Evolutionary conservation across 2,329 filamentous ascomycete genomes (phyloP), one percentile per base, ranked within the genome.

Genomic region (Davidsoniella neocaledoniae): DNA sequence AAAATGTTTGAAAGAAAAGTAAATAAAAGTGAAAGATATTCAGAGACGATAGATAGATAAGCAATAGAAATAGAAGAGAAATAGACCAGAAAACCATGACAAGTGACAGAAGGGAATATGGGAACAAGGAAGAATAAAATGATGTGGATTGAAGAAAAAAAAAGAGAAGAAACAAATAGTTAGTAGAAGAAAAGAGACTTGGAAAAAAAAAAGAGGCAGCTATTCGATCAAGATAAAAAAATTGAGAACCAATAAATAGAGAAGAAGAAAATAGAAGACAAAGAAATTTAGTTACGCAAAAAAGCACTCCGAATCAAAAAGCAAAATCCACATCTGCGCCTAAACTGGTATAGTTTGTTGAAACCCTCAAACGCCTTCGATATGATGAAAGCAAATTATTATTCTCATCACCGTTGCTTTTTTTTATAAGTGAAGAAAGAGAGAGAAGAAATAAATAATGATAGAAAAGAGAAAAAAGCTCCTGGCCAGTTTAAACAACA

Each of bases 331-430:
- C 49, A 43, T 43, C 49, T 48, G 49, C 40, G 45, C 49, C 49
- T 46, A 51, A 48, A n/a, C 55, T 63, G 62, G 61, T 63, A 64
- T 63, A 63, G 54, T 59, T 59, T 57, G 58, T 61, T 53, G 63
- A 63, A 64, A 63, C 62, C 61, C 61, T 61, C 54, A 54, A 56
- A n/a, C 58, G 51, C 56, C 55, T 44, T 56, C 48, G 47, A 53
- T 50, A 49, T 54, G 47, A 53, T 54, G 45, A 53, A 49, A 50
- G 47, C 48, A 49, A 49, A 48, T 46, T 50, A 43, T 36, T 54
- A 46, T 53, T 43, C 48, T 50, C 49, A 51, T 51, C 44, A 51
- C 47, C 49, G 43, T 51, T 51, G 44, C 40, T 51, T 51, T 51
- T 51, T 48, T 51, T 48, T 33, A 21, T 21, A 21, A 33, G 26